Percentiles rank a stretch among this genome's conserved stretches.
These are phyloP conservation scores for Penicillium rolfsii DNA, from an alignment of 2,329 filamentous ascomycete species.

Conservation along the genomic window DNA sequence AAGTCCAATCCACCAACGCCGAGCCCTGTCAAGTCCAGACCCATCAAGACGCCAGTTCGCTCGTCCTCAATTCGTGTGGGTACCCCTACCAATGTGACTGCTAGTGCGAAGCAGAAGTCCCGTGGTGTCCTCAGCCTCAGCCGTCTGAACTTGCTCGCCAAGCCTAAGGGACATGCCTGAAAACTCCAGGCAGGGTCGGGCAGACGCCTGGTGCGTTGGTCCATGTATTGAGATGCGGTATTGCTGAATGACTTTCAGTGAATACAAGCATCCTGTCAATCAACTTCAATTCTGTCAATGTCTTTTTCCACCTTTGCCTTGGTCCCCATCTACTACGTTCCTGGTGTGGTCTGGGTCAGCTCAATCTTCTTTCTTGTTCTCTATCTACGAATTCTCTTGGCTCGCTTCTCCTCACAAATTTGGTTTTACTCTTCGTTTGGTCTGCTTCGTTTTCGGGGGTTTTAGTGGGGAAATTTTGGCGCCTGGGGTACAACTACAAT, in stretches of 20 bases:
- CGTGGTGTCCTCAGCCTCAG: slow-evolving; percentile 47
- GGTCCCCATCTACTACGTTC: slow-evolving; percentile 3
- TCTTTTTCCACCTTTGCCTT: slow-evolving; percentile 1
- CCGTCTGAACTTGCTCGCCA: slow-evolving; percentile 52
- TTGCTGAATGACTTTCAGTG: background rate
- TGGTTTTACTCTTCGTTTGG: slow-evolving; percentile 7
- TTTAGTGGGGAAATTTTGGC: slow-evolving; percentile 6
- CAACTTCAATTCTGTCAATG: slow-evolving; percentile 3
- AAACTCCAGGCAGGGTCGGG: background rate
- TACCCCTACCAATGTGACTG: slow-evolving; percentile 38
- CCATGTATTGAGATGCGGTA: slow-evolving; percentile 7
- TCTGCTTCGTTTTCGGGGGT: slow-evolving; percentile 8
- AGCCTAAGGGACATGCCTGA: slow-evolving; percentile 48
- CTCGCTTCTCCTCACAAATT: background rate
- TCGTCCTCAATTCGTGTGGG: slow-evolving; percentile 25
- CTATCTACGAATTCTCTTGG: slow-evolving; percentile 21
- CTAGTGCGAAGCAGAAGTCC: slow-evolving; percentile 35
- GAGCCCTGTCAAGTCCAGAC: slow-evolving; percentile 41
- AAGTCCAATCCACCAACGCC: slow-evolving; percentile 37
- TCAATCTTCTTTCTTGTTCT: slow-evolving; percentile 18
- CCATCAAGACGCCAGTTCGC: slow-evolving; percentile 38
- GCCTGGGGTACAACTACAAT: slow-evolving; percentile 16
- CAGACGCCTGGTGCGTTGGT: slow-evolving; percentile 19
- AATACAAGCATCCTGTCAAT: background rate
- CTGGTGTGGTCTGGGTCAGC: slow-evolving; percentile 9